These are phyloP conservation scores for Alliaria petiolata DNA, from an alignment of 345 rosid species.

Conservation along the genomic window DNA sequence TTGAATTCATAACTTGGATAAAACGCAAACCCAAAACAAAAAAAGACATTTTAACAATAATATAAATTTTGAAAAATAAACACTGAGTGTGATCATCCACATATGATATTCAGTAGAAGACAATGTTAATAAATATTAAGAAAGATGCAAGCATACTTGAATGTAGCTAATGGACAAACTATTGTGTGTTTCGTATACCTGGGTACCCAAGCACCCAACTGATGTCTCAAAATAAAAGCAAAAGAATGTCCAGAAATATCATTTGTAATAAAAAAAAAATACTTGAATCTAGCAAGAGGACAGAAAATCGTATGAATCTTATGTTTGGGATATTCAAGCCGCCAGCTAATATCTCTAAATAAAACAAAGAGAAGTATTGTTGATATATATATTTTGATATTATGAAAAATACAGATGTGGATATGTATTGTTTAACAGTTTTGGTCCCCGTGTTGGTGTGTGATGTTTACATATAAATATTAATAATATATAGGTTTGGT, in stretches of 20 bases:
- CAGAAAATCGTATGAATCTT: conserved; percentile 12
- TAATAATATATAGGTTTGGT: conserved; percentile 17
- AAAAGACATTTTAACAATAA: background rate
- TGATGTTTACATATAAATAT: background rate
- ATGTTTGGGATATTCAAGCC: conserved; percentile 4
- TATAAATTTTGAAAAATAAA: background rate
- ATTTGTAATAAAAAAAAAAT: background rate
- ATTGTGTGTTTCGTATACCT: conserved; percentile 12
- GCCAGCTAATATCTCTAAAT: conserved; percentile 15
- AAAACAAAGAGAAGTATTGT: conserved; percentile 3
- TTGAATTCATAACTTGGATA: background rate
- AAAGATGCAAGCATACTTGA: conserved; percentile 6
- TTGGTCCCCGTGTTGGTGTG: background rate
- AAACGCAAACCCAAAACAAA: background rate
- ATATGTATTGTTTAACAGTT: background rate
- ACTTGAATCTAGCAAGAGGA: conserved; percentile 4
- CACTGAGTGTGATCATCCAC: background rate
- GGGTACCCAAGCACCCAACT: conserved; percentile 4
- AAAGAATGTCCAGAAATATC: conserved; percentile 10
- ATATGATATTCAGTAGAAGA: background rate
- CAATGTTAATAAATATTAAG: background rate
- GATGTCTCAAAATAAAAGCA: conserved; percentile 17
- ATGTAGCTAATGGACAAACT: conserved; percentile 8
- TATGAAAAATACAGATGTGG: background rate
- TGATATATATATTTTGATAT: background rate